phyloP scores from a whole-genome alignment of 345 rosid genomes.

The Gossypium rotundifolium region DNA sequence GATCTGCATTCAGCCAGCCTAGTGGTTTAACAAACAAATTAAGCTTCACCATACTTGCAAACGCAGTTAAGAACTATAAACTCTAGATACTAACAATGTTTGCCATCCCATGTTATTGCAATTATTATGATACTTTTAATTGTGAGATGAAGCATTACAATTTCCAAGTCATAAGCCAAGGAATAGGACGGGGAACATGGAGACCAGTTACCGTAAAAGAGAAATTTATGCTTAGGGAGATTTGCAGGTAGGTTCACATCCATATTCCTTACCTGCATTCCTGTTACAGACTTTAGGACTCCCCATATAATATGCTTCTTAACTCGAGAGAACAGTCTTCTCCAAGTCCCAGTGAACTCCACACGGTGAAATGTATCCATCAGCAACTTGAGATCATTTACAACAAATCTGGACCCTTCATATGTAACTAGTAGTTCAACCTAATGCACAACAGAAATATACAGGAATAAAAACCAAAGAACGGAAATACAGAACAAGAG shows the following conservation, averaged over 20 bases:
- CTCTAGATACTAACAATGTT: neutral
- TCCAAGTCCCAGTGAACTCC: conserved; percentile 95
- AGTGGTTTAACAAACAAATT: neutral
- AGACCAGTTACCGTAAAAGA: neutral
- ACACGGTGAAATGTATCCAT: conserved; percentile 91
- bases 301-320: conserved; percentile 99
- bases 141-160: neutral
- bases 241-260: neutral
- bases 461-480: neutral
- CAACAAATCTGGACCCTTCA: conserved; percentile 64
- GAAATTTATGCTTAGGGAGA: neutral
- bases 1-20: neutral
- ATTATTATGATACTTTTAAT: neutral
- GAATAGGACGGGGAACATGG: neutral
- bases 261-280: conserved; percentile 74
- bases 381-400: conserved; percentile 88
- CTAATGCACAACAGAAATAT: conserved; percentile 29
- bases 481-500: neutral
- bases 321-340: conserved; percentile 93
- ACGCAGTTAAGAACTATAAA: neutral
- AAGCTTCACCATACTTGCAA: neutral
- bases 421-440: conserved; percentile 86
- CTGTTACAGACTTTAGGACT: conserved; percentile 91
- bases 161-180: neutral
- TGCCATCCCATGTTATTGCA: neutral